Conservation (phyloP, 139 green algal genomes). For the Chlorella vulgaris region DNA sequence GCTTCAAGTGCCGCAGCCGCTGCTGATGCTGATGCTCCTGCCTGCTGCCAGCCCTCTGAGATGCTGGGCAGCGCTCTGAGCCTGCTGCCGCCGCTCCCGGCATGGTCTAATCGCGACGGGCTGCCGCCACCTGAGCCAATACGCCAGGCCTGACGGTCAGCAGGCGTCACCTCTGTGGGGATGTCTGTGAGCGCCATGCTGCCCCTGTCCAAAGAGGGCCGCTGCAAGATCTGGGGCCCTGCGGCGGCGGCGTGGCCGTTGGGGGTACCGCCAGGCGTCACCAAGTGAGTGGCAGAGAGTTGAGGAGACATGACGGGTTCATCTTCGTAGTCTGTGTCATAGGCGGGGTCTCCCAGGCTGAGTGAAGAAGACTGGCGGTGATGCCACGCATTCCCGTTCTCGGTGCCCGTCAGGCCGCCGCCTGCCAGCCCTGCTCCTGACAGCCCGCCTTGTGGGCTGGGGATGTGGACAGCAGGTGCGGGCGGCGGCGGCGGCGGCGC, state of each 20-base stretch:
- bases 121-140: too few species aligned
- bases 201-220: slow-evolving; percentile 5
- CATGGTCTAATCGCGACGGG: not conserved
- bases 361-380: not conserved
- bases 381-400: not conserved
- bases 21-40: not conserved
- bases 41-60: not conserved
- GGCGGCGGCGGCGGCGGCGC: too few species aligned
- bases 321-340: not conserved
- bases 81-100: not conserved
- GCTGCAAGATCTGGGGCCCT: too few species aligned
- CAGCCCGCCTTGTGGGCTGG: not conserved
- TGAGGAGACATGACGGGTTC: not conserved
- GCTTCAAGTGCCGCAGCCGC: too few species aligned
- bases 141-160: slow-evolving; percentile 1
- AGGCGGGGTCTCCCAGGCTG: not conserved
- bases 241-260: not conserved
- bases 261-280: too few species aligned
- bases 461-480: not conserved
- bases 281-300: not conserved
- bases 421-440: not conserved
- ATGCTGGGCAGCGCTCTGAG: not conserved
- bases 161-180: not conserved
- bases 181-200: slow-evolving; percentile 12
- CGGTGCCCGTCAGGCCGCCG: not conserved